These are phyloP conservation scores for Mortierella sp. DNA, from an alignment of 371 early-diverging fungal species.

Conservation along the genomic window DNA sequence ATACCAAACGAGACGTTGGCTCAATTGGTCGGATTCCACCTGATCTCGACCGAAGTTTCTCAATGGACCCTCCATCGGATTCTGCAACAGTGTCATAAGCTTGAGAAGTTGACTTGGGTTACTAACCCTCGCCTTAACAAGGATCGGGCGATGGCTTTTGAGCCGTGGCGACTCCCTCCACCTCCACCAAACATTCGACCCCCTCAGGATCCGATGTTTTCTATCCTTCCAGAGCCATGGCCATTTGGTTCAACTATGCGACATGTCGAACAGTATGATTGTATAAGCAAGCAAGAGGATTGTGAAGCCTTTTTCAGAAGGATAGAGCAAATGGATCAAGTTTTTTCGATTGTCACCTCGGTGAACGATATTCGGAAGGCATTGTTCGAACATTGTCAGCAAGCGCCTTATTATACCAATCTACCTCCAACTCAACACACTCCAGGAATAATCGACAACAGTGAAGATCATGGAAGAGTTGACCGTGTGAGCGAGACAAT, in stretches of 20 bases:
- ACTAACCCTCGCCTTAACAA: neutral
- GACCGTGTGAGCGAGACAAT: neutral
- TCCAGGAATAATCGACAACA: neutral
- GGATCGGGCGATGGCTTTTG: neutral
- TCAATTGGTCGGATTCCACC: slow-evolving; percentile 4
- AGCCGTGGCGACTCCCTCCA: neutral
- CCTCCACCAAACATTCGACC: neutral
- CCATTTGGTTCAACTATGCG: slow-evolving; percentile 19
- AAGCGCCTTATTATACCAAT: neutral
- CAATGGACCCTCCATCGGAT: slow-evolving; percentile 17
- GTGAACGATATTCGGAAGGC: slow-evolving; percentile 8
- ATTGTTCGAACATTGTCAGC: neutral
- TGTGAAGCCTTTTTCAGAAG: slow-evolving; percentile 13
- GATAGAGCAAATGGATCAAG: slow-evolving; percentile 15
- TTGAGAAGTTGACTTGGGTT: slow-evolving; percentile 22
- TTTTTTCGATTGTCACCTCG: slow-evolving; percentile 15
- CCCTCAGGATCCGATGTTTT: neutral
- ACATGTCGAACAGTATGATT: slow-evolving; percentile 15
- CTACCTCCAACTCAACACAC: too few species aligned
- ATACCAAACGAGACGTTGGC: slow-evolving; percentile 13
- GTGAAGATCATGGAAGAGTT: neutral
- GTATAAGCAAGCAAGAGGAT: neutral
- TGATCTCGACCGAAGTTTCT: slow-evolving; percentile 6
- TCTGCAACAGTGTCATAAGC: slow-evolving; percentile 5
- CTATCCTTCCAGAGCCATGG: slow-evolving; percentile 30